Percentiles rank a stretch among this genome's conserved stretches.
Evolutionary conservation across 2,329 filamentous ascomycete species (phyloP).

Genomic region (Beauveria sp.): DNA sequence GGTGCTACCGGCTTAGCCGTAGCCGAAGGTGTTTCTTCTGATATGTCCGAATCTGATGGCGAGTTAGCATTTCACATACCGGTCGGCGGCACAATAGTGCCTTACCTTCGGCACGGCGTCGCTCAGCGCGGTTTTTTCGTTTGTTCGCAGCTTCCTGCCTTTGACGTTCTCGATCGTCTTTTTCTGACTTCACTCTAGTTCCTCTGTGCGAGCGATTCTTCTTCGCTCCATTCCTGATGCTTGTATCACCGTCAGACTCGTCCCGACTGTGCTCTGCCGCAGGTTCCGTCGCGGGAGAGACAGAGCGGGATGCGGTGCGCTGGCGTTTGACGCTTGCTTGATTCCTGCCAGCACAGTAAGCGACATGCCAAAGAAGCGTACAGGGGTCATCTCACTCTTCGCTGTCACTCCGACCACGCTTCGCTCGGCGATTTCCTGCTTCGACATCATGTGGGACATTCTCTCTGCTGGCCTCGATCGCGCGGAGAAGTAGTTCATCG

Average conservation of each 20-base stretch:
- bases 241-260: slow-evolving; percentile 65
- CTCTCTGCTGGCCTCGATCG: slow-evolving; percentile 91
- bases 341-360: slow-evolving; percentile 43
- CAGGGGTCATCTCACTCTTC: slow-evolving; percentile 66
- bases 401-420: slow-evolving; percentile 81
- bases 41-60: slow-evolving; percentile 58
- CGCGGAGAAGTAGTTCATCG: slow-evolving; percentile 79
- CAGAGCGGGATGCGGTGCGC: slow-evolving; percentile 70
- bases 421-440: slow-evolving; percentile 54
- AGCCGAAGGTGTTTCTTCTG: slow-evolving; percentile 57
- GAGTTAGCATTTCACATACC: slow-evolving; percentile 12
- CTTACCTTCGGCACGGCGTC: slow-evolving; percentile 73
- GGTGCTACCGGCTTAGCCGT: slow-evolving; percentile 20
- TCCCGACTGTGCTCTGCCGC: slow-evolving; percentile 44
- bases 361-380: slow-evolving; percentile 16
- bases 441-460: slow-evolving; percentile 50
- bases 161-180: slow-evolving; percentile 67
- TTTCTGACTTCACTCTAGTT: slow-evolving; percentile 56
- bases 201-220: slow-evolving; percentile 54
- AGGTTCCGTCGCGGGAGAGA: slow-evolving; percentile 43
- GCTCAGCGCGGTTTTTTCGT: slow-evolving; percentile 73
- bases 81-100: background rate
- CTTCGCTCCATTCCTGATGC: slow-evolving; percentile 44
- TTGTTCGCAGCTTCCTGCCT: slow-evolving; percentile 69
- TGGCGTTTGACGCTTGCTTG: slow-evolving; percentile 69